These are phyloP conservation scores for Rhizopus sp. DNA, from an alignment of 371 early-diverging fungal species.

Conservation along the genomic window DNA sequence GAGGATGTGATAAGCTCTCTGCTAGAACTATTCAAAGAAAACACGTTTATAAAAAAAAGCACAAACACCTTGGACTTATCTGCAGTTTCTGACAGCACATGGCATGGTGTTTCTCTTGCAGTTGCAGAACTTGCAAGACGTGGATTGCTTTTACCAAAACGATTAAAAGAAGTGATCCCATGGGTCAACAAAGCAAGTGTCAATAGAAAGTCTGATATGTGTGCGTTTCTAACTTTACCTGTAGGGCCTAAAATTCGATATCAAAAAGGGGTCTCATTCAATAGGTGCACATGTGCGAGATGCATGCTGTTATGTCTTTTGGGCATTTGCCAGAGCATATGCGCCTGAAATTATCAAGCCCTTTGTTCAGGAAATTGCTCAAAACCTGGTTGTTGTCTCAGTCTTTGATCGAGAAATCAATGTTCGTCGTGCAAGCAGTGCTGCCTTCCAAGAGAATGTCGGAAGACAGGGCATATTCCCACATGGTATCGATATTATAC, in stretches of 20 bases:
- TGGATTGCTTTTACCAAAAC: conserved; percentile 76
- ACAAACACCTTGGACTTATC: conserved; percentile 64
- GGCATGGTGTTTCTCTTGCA: conserved; percentile 95
- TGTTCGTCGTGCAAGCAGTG: conserved; percentile 93
- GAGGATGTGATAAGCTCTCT: conserved; percentile 81
- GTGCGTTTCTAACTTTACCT: not conserved
- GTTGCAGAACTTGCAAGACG: conserved; percentile 91
- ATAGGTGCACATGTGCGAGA: conserved; percentile 96
- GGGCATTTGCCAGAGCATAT: conserved; percentile 96
- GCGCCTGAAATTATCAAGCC: conserved; percentile 69
- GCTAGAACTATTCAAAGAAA: conserved; percentile 74
- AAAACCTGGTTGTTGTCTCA: conserved; percentile 74
- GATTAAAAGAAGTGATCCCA: conserved; percentile 70
- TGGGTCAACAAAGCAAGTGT: conserved; percentile 66
- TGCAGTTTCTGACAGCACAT: conserved; percentile 84
- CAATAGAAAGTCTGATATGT: not conserved
- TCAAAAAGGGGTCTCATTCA: conserved; percentile 83
- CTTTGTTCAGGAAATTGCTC: conserved; percentile 66
- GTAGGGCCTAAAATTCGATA: conserved; percentile 84
- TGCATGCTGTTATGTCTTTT: conserved; percentile 94
- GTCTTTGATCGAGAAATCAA: conserved; percentile 94
- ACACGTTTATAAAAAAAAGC: conserved; percentile 41
- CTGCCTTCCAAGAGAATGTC: conserved; percentile 97
- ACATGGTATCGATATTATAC: conserved; percentile 91
- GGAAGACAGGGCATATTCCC: conserved; percentile 93